Conservation (phyloP, 2,329 filamentous ascomycete genomes). For the Stachybotrys chlorohalonatus region DNA sequence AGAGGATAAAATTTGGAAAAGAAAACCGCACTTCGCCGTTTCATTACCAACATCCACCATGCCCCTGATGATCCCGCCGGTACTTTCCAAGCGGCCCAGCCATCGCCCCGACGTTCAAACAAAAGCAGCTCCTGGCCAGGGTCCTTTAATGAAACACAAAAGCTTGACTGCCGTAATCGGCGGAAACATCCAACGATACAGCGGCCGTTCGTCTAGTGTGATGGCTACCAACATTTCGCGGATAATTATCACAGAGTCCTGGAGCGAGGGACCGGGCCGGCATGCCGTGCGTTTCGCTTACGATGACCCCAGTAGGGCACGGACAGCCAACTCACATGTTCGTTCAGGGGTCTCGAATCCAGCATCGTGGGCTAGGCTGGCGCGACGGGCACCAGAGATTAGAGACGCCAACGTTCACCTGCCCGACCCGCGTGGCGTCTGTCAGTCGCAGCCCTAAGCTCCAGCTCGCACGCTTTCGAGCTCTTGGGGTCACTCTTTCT, state of each 20-base stretch:
- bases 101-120: not conserved
- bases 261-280: not conserved
- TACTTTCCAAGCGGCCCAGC: not conserved
- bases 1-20: too few relatives aligned
- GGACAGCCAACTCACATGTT: not conserved
- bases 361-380: too few relatives aligned
- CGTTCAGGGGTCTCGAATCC: too few relatives aligned
- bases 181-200: not conserved
- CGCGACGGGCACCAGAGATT: too few relatives aligned
- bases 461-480: not conserved
- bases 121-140: not conserved
- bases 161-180: too few relatives aligned
- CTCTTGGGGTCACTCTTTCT: too few relatives aligned
- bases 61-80: not conserved
- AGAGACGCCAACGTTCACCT: too few relatives aligned
- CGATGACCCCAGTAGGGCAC: not conserved
- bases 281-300: not conserved
- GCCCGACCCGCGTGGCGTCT: not conserved
- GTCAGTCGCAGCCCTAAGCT: not conserved
- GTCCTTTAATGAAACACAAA: too few relatives aligned
- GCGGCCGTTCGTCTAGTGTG: not conserved
- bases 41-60: not conserved
- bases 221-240: not conserved
- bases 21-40: not conserved
- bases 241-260: not conserved